These are phyloP conservation scores for Margaritispora aquatica DNA, from an alignment of 495 filamentous ascomycete genomes.

Conservation along the genomic window DNA sequence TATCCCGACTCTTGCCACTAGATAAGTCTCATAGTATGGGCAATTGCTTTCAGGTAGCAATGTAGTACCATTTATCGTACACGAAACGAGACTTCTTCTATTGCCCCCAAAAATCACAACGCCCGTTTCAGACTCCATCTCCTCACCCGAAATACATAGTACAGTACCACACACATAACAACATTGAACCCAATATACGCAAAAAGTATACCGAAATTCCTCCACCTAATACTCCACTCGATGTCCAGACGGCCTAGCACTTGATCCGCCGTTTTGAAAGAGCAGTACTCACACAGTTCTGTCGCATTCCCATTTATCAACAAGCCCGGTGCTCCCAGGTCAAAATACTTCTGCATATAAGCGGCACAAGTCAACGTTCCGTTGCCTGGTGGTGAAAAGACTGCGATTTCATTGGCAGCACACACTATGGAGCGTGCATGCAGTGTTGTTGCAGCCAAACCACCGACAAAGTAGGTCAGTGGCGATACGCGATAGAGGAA, in stretches of 20 bases:
- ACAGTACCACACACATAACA: neutral
- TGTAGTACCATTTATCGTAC: too few species aligned
- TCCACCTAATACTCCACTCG: slow-evolving; percentile 35
- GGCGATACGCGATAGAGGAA: slow-evolving; percentile 79
- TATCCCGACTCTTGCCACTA: too few species aligned
- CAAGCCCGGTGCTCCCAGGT: slow-evolving; percentile 36
- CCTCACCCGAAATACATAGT: too few species aligned
- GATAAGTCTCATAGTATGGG: too few species aligned
- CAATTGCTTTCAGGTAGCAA: too few species aligned
- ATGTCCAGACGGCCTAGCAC: slow-evolving; percentile 48
- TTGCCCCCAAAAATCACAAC: too few species aligned
- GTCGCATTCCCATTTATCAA: slow-evolving; percentile 44
- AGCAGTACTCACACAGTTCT: slow-evolving; percentile 54
- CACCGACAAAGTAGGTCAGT: slow-evolving; percentile 63
- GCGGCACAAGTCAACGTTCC: slow-evolving; percentile 42
- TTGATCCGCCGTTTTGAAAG: slow-evolving; percentile 50
- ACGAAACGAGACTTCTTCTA: too few species aligned
- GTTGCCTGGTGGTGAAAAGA: slow-evolving; percentile 44
- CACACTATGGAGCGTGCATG: slow-evolving; percentile 55
- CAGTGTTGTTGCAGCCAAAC: slow-evolving; percentile 55
- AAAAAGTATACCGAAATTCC: slow-evolving; percentile 37
- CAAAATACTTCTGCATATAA: slow-evolving; percentile 47
- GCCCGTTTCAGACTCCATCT: too few species aligned
- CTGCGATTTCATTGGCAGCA: slow-evolving; percentile 51
- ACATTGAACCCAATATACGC: slow-evolving; percentile 73